phyloP scores from a whole-genome alignment of 129 eudicot species.

The Deinandra increscens region DNA sequence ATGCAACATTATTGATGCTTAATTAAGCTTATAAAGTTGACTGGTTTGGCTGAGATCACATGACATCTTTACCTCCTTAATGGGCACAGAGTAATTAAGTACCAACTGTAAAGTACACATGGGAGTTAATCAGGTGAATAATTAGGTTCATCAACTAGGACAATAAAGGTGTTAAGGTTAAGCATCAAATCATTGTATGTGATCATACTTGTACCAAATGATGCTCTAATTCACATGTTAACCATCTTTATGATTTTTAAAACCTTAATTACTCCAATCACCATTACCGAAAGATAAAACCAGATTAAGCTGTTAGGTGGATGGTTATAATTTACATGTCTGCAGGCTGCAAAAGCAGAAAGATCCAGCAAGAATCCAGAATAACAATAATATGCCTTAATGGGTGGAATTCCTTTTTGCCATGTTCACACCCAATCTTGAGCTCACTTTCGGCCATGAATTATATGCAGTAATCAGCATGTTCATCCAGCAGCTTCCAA shows the following conservation, averaged over 20 bases:
- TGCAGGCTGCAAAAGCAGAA: not conserved
- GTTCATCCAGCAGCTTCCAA: slow-evolving; percentile 13
- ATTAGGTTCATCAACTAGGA: slow-evolving; percentile 17
- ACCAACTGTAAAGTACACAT: slow-evolving; percentile 14
- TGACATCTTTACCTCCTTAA: slow-evolving; percentile 16
- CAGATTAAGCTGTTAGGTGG: slow-evolving; percentile 10
- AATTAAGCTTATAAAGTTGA: slow-evolving; percentile 1
- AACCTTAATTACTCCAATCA: not conserved
- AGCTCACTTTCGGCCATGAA: slow-evolving; percentile 27
- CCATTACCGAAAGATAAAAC: slow-evolving; percentile 1
- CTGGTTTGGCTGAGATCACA: not conserved
- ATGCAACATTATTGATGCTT: not conserved
- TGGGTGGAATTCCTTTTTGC: slow-evolving; percentile 17
- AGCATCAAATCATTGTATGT: slow-evolving; percentile 9
- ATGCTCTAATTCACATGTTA: slow-evolving; percentile 13
- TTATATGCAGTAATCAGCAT: slow-evolving; percentile 9
- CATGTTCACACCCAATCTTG: slow-evolving; percentile 28
- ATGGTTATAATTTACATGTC: not conserved
- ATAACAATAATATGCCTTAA: slow-evolving; percentile 7
- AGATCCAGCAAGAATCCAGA: slow-evolving; percentile 10
- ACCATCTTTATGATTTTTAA: slow-evolving; percentile 7
- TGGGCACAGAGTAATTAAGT: slow-evolving; percentile 3
- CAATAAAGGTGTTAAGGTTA: slow-evolving; percentile 20
- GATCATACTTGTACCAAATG: slow-evolving; percentile 9
- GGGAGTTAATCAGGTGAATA: not conserved